These are phyloP conservation scores for Coemansia sp. DNA, from an alignment of 192 early-diverging fungal genomes.

Conservation along the genomic window DNA sequence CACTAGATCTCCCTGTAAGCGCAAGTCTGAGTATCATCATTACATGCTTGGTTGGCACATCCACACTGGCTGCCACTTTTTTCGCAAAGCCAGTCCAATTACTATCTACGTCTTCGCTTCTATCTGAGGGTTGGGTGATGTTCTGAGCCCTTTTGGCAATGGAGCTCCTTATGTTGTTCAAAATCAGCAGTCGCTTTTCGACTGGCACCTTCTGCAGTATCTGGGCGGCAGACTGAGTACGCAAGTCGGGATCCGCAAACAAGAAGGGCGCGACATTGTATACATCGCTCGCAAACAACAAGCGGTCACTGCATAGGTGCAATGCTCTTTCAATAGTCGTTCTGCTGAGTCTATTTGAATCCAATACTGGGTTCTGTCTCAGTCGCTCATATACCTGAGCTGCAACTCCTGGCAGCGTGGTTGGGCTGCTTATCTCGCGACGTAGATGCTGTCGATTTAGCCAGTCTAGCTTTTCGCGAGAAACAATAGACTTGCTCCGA, in stretches of 20 bases:
- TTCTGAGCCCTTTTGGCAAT: constrained; percentile 1
- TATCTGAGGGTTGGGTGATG: background rate
- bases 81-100: constrained; percentile 33
- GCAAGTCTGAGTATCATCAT: constrained; percentile 69
- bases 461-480: constrained; percentile 49
- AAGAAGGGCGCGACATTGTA: constrained; percentile 29
- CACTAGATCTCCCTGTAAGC: constrained; percentile 58
- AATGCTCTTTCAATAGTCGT: constrained; percentile 20
- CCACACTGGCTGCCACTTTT: constrained; percentile 42
- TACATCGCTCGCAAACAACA: constrained; percentile 37
- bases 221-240: background rate
- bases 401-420: constrained; percentile 4
- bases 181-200: constrained; percentile 24
- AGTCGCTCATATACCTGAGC: constrained; percentile 20
- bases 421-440: constrained; percentile 18
- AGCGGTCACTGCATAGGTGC: constrained; percentile 26
- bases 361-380: background rate
- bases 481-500: constrained; percentile 49
- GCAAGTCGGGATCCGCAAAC: constrained; percentile 35
- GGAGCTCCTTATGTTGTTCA: background rate
- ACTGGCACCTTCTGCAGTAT: constrained; percentile 13
- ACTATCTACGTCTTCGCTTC: background rate
- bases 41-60: constrained; percentile 49
- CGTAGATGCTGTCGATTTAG: constrained; percentile 51
- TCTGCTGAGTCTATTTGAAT: background rate